Evolutionary conservation across 1,284 basidiomycete species (phyloP).

Genomic region (Pseudozyma thailandica): DNA sequence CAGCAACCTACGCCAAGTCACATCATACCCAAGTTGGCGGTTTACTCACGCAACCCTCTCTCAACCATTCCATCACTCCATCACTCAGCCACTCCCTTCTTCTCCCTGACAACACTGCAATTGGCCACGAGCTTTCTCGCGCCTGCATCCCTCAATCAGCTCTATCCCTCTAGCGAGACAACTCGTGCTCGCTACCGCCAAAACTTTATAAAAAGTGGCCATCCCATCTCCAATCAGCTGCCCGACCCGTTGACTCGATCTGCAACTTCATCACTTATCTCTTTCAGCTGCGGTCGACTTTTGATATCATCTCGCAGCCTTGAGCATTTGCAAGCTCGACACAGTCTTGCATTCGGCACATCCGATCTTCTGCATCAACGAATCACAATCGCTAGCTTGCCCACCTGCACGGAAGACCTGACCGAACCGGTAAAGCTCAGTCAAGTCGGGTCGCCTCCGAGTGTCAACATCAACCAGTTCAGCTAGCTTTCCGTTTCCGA

Average conservation of each 20-base stretch:
- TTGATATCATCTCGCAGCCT: conserved; percentile 1
- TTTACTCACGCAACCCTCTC: background rate
- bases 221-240: background rate
- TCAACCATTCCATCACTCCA: background rate
- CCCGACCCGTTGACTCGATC: background rate
- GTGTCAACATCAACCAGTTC: no score
- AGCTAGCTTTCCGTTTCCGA: background rate
- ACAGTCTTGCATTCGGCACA: background rate
- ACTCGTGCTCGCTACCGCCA: no score
- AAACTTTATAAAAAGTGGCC: background rate
- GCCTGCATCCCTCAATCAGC: no score
- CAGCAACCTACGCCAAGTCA: background rate
- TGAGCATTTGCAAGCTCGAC: background rate
- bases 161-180: no score
- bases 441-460: no score
- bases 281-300: background rate
- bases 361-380: background rate
- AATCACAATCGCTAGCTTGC: no score
- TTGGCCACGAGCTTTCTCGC: no score
- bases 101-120: background rate
- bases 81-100: background rate
- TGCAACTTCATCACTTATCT: background rate
- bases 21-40: background rate
- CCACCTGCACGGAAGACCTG: background rate
- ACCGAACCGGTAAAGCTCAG: background rate